Conservation (phyloP, 2,329 filamentous ascomycete genomes). For the Colletotrichum plurivorum region DNA sequence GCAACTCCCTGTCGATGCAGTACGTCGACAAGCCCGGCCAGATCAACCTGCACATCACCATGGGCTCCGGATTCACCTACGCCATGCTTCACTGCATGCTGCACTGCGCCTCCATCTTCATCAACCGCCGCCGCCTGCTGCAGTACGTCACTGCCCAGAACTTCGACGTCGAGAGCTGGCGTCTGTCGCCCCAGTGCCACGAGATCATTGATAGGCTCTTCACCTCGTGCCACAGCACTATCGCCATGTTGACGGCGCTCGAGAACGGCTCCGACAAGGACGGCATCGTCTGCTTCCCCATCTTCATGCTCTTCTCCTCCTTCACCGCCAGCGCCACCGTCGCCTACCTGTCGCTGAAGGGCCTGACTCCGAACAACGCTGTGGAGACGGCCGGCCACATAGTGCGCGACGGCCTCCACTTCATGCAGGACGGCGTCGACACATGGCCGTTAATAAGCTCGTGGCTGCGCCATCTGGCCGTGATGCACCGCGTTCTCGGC, state of each 20-base stretch:
- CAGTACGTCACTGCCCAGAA: slow-evolving; percentile 68
- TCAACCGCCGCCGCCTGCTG: slow-evolving; percentile 71
- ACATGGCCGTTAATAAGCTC: slow-evolving; percentile 72
- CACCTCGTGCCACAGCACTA: slow-evolving; percentile 71
- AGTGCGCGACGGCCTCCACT: slow-evolving; percentile 70
- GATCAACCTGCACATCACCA: slow-evolving; percentile 74
- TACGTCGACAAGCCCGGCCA: slow-evolving; percentile 73
- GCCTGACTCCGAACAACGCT: slow-evolving; percentile 68
- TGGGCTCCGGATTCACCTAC: slow-evolving; percentile 74
- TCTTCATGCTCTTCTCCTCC: slow-evolving; percentile 75
- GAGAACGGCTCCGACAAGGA: slow-evolving; percentile 72
- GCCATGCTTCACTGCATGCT: slow-evolving; percentile 74
- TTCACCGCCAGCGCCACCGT: slow-evolving; percentile 74
- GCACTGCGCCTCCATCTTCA: slow-evolving; percentile 73
- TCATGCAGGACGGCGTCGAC: slow-evolving; percentile 71
- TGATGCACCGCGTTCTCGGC: slow-evolving; percentile 73
- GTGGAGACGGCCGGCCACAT: slow-evolving; percentile 71
- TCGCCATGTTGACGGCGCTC: slow-evolving; percentile 68
- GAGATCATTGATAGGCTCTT: slow-evolving; percentile 70
- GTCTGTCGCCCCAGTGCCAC: slow-evolving; percentile 63
- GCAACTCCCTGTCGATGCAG: slow-evolving; percentile 69
- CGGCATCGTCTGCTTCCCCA: slow-evolving; percentile 71
- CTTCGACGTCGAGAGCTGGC: slow-evolving; percentile 69
- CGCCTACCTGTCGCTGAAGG: slow-evolving; percentile 74
- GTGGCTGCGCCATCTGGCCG: slow-evolving; percentile 72